phyloP scores from a whole-genome alignment of 495 filamentous ascomycete genomes.

The Massariosphaeria phaeospora region DNA sequence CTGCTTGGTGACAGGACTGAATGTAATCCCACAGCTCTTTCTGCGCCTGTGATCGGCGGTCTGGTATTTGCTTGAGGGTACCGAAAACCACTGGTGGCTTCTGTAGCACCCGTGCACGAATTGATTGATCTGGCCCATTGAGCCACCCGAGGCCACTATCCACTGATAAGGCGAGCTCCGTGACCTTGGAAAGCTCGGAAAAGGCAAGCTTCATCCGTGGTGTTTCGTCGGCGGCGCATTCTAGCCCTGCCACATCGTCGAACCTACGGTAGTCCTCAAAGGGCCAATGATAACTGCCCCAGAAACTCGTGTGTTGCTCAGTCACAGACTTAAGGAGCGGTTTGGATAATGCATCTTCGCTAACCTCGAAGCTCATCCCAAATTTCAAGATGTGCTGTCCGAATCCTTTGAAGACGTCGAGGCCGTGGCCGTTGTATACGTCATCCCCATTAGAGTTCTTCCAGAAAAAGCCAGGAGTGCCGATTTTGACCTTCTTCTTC shows the following conservation, averaged over 20 bases:
- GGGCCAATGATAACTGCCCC: constrained; percentile 54
- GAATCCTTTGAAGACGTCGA: constrained; percentile 49
- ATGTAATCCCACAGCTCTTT: constrained; percentile 36
- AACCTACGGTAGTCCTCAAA: constrained; percentile 48
- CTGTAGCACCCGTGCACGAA: constrained; percentile 31
- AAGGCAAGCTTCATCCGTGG: constrained; percentile 49
- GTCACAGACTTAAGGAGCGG: constrained; percentile 44
- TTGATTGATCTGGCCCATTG: constrained; percentile 42
- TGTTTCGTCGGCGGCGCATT: constrained; percentile 51
- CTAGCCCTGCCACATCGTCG: constrained; percentile 45
- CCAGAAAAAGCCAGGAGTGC: constrained; percentile 20
- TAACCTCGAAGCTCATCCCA: constrained; percentile 54
- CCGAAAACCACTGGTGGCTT: constrained; percentile 36
- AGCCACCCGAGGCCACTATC: constrained; percentile 57
- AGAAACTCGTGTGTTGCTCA: constrained; percentile 43
- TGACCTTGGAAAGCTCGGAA: constrained; percentile 40
- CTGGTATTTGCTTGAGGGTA: constrained; percentile 13
- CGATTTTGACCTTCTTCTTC: constrained; percentile 35
- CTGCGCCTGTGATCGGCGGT: constrained; percentile 31
- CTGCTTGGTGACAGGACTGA: constrained; percentile 17
- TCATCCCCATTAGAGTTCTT: constrained; percentile 37
- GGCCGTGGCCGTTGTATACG: constrained; percentile 42
- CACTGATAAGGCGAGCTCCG: constrained; percentile 51
- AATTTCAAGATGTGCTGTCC: constrained; percentile 48
- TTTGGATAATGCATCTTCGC: constrained; percentile 39